Evolutionary conservation across 2,329 filamentous ascomycete genomes (phyloP).

Genomic region (Exserohilum rostratum): DNA sequence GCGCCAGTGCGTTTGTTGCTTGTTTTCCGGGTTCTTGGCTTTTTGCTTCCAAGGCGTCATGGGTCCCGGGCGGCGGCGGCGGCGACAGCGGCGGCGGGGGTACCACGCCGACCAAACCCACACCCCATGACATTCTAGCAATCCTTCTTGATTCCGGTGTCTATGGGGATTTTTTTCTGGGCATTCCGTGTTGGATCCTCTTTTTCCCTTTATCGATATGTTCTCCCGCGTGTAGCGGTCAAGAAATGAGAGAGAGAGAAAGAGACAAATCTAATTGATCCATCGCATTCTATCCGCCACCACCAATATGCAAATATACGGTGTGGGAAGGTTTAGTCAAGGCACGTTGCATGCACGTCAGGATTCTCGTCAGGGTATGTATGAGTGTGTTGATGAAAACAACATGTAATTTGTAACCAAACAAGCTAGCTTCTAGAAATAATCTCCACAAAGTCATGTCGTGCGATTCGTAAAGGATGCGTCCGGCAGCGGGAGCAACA

Average conservation of each 20-base stretch:
- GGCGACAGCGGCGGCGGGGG: too few relatives aligned
- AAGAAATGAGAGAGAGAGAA: background rate
- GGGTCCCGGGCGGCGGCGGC: too few relatives aligned
- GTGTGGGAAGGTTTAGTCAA: constrained; percentile 4
- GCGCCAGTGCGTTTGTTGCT: too few relatives aligned
- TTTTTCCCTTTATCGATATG: background rate
- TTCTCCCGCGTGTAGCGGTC: constrained; percentile 8
- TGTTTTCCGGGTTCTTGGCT: too few relatives aligned
- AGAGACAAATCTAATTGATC: too few relatives aligned
- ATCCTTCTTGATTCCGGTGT: background rate
- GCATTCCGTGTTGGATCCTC: too few relatives aligned
- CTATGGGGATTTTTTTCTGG: background rate
- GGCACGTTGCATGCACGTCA: background rate
- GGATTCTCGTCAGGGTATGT: background rate
- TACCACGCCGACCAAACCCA: too few relatives aligned
- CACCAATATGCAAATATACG: background rate
- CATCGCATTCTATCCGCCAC: too few relatives aligned
- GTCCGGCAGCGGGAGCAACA: constrained; percentile 10
- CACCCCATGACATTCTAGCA: too few relatives aligned
- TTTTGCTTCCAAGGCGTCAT: too few relatives aligned
- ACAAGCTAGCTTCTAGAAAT: constrained; percentile 16
- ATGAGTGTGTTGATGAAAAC: background rate
- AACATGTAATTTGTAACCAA: background rate
- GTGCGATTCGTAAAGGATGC: constrained; percentile 4
- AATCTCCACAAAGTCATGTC: constrained; percentile 6